Base-by-base conservation (phyloP, 805 yeast genomes). In the Brettanomyces custersianus region DNA sequence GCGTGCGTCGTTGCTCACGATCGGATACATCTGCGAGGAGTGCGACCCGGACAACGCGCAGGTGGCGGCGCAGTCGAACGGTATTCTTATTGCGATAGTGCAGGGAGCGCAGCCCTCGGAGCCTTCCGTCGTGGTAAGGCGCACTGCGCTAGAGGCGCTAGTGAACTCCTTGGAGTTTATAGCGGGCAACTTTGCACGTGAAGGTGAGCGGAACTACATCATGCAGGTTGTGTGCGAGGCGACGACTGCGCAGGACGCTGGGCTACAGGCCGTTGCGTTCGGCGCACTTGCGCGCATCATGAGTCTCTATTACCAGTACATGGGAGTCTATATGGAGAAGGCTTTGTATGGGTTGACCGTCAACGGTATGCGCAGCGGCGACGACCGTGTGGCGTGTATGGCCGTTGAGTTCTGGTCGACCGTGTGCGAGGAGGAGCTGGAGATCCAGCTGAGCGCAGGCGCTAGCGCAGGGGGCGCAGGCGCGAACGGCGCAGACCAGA, bases 161-260 rank as follows among this genome's bases (percentile, higher is more conserved):
- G 94, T 83, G 30, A 83, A 82, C 62, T 87, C 97, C 21, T 71
- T 92, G 48, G 94, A 80, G 46, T 92, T 90, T 59, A 86, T 92
- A 60, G 77, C 81, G 42, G 72, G 69, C 51, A 92, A 92, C 62
- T 92, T 92, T 67, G 87, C 78, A 48, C 73, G 82, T 40, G 97
- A 90, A 54, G 94, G 92, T 41, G 98, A 92, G 67, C 76, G 98
- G 54, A 88, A 92, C 58, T 87, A 82, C 61, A 83, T 92, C 58
- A 92, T 92, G 98, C 96, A 87, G 66, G 96, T 92, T 29, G 96
- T 92, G 12, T 92, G 98, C 63, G 97, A 92, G 62, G 95, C 96
- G 13, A 88, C 98, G n/a, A 96, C 90, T 59, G 83, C 94, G 17
- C 71, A 73, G 24, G 82, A 80, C 52, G 62, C 68, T 31, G 94